Conservation (phyloP, 2,329 filamentous ascomycete genomes). For the Colletotrichum paranaense region DNA sequence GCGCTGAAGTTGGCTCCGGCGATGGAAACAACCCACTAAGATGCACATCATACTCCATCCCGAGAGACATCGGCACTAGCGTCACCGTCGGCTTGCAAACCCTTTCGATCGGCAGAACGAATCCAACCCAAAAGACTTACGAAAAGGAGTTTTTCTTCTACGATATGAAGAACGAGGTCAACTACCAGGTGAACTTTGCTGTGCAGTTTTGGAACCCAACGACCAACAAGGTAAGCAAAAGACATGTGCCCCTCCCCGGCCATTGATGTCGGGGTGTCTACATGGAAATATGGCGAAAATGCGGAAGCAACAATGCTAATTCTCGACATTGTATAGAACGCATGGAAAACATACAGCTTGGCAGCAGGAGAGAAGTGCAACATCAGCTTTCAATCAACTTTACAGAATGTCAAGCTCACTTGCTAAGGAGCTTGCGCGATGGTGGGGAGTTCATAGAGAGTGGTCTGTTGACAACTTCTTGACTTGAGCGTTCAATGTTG, state of each 20-base stretch:
- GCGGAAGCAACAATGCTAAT: not conserved
- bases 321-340: not conserved
- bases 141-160: not conserved
- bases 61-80: not conserved
- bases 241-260: not conserved
- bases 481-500: too few species aligned
- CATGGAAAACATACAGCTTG: not conserved
- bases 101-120: not conserved
- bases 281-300: not conserved
- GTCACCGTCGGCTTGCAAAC: not conserved
- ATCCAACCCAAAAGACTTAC: not conserved
- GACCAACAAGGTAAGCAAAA: not conserved
- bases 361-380: not conserved
- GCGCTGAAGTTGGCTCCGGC: not conserved
- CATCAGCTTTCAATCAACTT: not conserved
- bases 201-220: not conserved
- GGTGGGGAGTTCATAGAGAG: too few species aligned
- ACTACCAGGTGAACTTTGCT: not conserved
- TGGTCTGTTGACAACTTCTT: too few species aligned
- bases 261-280: too few species aligned
- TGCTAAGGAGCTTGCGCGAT: not conserved
- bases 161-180: not conserved
- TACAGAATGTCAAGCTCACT: constrained; percentile 9
- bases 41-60: not conserved
- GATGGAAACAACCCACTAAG: not conserved